These are phyloP conservation scores for Bretziella fagacearum DNA, from an alignment of 2,329 filamentous ascomycete species.

Conservation along the genomic window DNA sequence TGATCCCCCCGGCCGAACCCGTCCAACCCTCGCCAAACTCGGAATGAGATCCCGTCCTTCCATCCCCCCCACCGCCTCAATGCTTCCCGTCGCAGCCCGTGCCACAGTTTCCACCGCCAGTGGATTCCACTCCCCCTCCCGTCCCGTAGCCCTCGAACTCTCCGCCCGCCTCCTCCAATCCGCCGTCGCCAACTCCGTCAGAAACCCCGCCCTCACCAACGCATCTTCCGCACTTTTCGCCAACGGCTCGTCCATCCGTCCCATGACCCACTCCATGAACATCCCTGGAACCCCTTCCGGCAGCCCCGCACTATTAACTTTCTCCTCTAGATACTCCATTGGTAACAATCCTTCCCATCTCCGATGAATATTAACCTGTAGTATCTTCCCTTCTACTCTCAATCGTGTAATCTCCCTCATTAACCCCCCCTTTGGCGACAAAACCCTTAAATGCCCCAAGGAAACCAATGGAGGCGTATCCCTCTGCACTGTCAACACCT, in stretches of 20 bases:
- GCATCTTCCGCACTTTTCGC: conserved; percentile 31
- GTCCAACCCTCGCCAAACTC: background rate
- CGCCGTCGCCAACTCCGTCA: conserved; percentile 31
- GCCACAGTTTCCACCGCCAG: conserved; percentile 20
- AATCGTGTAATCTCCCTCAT: too few relatives aligned
- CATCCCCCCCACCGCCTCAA: conserved; percentile 37
- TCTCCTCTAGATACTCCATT: conserved; percentile 34
- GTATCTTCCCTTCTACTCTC: too few relatives aligned
- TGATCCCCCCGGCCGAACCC: background rate
- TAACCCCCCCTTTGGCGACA: conserved; percentile 42
- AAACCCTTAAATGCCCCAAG: conserved; percentile 46
- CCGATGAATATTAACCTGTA: conserved; percentile 42
- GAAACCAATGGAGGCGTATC: conserved; percentile 47
- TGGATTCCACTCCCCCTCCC: conserved; percentile 41
- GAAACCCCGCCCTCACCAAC: conserved; percentile 48
- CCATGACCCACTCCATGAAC: conserved; percentile 26
- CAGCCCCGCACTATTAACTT: conserved; percentile 24
- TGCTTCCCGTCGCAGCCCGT: conserved; percentile 12
- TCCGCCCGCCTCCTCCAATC: conserved; percentile 1
- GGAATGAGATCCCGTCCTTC: conserved; percentile 22
- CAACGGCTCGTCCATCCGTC: conserved; percentile 17
- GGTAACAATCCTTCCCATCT: conserved; percentile 50
- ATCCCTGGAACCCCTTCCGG: conserved; percentile 29
- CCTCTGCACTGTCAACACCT: conserved; percentile 44
- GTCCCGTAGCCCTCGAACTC: background rate